Evolutionary conservation across 2,329 filamentous ascomycete species (phyloP), one percentile per base, ranked within the genome.

Genomic region (Colletotrichum lentis): DNA sequence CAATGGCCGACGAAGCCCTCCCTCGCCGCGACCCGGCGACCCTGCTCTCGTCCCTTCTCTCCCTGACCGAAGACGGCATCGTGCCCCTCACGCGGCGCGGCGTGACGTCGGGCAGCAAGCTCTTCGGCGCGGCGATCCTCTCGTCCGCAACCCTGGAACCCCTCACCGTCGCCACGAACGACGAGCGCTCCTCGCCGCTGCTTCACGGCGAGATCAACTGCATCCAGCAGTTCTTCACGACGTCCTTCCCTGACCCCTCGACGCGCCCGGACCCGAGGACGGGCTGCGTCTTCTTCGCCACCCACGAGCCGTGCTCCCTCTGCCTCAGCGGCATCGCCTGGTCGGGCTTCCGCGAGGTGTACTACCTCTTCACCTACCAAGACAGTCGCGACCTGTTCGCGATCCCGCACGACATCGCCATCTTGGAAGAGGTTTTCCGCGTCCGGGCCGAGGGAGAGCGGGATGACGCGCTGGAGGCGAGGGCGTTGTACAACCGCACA

Each of bases 161-260:
- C 2, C 74, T 84, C 16, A 85, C 83, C 0, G 81, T 85, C 6
- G 80, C 85, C 11, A 87, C 84, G 53, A 88, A 88, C 78, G 83
- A 87, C 74, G 85, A 88, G 74, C 79, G 80, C 12, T 74, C 74
- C 1, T 87, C 85, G 5, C 86, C 86, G 2, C 79, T 88, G 4
- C 79, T 88, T 10, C 86, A 88, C 74, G 86, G 85, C 69, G 86
- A 88, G 71, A 86, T 88, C 75, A 85, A 87, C 75, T 88, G 85
- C 78, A 87, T 88, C 75, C 85, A 87, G 72, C 76, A 82, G 39
- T 88, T 88, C 77, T 88, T 86, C 76, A 79, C 79, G 0, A 73
- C 73, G 1, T 72, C 73, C 22, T 76, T 77, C 67, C 74, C 79
- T 14, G 70, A 75, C 54, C 72, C 81, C 3, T 67, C 74, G 43